phyloP scores from a whole-genome alignment of 495 filamentous ascomycete genomes.

The Pyronema domesticum region DNA sequence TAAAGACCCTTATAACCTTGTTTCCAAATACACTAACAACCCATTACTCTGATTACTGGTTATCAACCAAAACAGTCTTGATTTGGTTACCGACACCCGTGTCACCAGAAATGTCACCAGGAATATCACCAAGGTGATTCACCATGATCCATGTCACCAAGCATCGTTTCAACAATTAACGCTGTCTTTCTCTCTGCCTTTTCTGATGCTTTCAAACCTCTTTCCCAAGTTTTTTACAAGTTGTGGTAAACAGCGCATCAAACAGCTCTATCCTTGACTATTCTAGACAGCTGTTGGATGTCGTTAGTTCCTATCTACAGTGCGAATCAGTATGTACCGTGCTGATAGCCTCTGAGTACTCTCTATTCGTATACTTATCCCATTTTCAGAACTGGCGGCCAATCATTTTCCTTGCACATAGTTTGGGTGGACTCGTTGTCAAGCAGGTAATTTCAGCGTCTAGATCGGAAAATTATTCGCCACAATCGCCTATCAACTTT shows the following conservation, averaged over 20 bases:
- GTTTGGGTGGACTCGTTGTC: slow-evolving; percentile 10
- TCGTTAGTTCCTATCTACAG: neutral
- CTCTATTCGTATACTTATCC: neutral
- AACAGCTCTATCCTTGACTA: neutral
- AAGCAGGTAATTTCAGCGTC: slow-evolving; percentile 19
- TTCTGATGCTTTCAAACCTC: no score
- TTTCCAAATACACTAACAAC: no score
- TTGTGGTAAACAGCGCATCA: neutral
- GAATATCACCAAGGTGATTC: no score
- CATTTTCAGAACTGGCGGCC: neutral
- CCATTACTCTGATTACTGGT: no score
- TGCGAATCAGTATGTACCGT: neutral
- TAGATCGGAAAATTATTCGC: slow-evolving; percentile 13
- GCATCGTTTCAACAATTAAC: no score
- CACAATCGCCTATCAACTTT: slow-evolving; percentile 12
- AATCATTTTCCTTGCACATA: slow-evolving; percentile 13
- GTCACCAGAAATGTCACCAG: no score
- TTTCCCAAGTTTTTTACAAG: no score
- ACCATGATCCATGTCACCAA: no score
- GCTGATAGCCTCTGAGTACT: neutral
- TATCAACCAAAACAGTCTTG: no score
- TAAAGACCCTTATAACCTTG: no score
- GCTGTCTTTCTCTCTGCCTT: no score
- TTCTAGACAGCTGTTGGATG: neutral
- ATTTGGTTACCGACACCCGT: no score